phyloP scores from a whole-genome alignment of 768 basidiomycete species.

The Amylocystis lapponica region DNA sequence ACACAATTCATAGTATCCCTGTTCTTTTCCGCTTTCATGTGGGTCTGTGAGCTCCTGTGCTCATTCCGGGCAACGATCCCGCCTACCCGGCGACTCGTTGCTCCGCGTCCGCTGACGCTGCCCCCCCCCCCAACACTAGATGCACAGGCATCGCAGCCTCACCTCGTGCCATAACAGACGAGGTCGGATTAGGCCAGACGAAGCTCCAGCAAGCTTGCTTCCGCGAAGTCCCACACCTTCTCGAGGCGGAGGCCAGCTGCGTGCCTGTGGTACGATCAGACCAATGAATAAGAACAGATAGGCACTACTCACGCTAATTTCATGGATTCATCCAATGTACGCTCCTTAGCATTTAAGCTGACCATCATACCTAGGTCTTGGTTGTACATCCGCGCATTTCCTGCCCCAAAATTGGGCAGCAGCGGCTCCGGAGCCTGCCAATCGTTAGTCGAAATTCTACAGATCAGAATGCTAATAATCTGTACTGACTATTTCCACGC shows the following conservation, averaged over 20 bases:
- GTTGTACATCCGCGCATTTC: slow-evolving; percentile 33
- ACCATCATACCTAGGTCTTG: slow-evolving; percentile 44
- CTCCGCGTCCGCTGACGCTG: no score
- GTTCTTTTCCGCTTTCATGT: no score
- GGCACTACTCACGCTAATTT: slow-evolving; percentile 22
- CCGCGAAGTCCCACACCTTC: slow-evolving; percentile 33
- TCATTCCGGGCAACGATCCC: no score
- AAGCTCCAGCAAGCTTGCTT: slow-evolving; percentile 29
- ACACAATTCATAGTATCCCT: no score
- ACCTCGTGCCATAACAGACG: no score
- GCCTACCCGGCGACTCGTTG: no score
- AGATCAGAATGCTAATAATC: neutral
- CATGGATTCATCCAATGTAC: slow-evolving; percentile 36
- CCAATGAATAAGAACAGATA: neutral
- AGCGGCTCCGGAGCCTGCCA: slow-evolving; percentile 38
- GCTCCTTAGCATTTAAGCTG: slow-evolving; percentile 37
- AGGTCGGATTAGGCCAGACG: no score
- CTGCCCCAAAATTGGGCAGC: slow-evolving; percentile 43
- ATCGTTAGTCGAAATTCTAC: neutral
- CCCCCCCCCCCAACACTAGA: no score
- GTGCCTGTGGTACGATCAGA: neutral
- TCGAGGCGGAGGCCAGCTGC: slow-evolving; percentile 30
- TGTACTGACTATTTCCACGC: neutral
- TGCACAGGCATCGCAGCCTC: no score
- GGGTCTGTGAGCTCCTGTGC: no score